phyloP scores from a whole-genome alignment of 2,329 filamentous ascomycete genomes.

The Geosmithia flava region DNA sequence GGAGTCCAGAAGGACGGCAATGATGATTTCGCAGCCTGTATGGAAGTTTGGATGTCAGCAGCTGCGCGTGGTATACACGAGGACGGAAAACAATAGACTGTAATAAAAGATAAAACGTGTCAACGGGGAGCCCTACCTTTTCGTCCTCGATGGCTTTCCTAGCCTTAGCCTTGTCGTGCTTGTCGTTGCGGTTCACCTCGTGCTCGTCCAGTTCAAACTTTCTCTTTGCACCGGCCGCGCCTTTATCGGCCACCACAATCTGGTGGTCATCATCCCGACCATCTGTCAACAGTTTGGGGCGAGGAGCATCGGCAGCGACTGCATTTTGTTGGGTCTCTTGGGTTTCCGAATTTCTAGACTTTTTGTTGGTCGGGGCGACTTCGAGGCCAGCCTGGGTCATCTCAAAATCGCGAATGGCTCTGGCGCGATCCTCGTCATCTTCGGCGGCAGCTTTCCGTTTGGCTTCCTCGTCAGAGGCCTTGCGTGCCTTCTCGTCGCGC shows the following conservation, averaged over 20 bases:
- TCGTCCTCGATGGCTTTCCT: slow-evolving; percentile 61
- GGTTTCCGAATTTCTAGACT: not conserved
- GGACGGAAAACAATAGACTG: slow-evolving; percentile 3
- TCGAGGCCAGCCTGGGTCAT: slow-evolving; percentile 61
- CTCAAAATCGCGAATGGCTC: slow-evolving; percentile 75
- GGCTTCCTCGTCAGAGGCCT: slow-evolving; percentile 47
- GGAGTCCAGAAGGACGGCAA: slow-evolving; percentile 92
- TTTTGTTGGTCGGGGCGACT: slow-evolving; percentile 10
- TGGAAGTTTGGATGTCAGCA: not conserved
- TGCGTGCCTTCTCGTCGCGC: slow-evolving; percentile 55
- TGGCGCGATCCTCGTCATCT: slow-evolving; percentile 56
- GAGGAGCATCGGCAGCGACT: not conserved
- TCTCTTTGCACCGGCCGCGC: slow-evolving; percentile 39
- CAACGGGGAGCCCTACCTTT: slow-evolving; percentile 33
- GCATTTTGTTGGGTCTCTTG: slow-evolving; percentile 1
- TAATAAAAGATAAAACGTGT: not conserved
- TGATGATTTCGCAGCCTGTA: slow-evolving; percentile 47
- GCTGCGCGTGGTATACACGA: not conserved
- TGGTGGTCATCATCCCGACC: not conserved
- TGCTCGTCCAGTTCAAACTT: slow-evolving; percentile 67
- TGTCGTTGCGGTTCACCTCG: slow-evolving; percentile 58
- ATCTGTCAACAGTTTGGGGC: not conserved
- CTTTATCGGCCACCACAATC: not conserved
- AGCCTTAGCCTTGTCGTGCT: slow-evolving; percentile 57
- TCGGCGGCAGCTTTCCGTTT: slow-evolving; percentile 45